A percentile compares a stretch with the other conserved stretches of the same genome.
Conservation (phyloP, 2,329 filamentous ascomycete species). For the Colletotrichum spaethianum region DNA sequence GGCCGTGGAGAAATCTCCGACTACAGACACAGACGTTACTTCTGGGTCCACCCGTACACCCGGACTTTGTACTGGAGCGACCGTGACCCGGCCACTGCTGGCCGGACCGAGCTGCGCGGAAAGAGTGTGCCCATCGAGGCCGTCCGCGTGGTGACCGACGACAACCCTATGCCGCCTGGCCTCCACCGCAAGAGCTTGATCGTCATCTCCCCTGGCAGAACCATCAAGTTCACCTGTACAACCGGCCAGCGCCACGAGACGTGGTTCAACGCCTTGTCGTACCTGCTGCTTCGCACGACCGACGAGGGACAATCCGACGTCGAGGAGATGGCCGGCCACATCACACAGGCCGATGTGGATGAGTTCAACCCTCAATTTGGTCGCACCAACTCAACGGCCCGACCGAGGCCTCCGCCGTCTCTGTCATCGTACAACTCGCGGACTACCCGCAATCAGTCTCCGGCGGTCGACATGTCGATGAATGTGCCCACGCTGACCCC, state of each 20-base stretch:
- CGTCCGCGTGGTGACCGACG: slow-evolving; percentile 91
- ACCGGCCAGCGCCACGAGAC: slow-evolving; percentile 97
- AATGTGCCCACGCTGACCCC: slow-evolving; percentile 71
- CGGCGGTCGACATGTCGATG: slow-evolving; percentile 64
- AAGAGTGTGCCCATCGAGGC: slow-evolving; percentile 97
- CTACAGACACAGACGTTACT: slow-evolving; percentile 93
- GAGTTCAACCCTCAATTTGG: slow-evolving; percentile 85
- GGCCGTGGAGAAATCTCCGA: slow-evolving; percentile 91
- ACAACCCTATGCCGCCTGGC: slow-evolving; percentile 95
- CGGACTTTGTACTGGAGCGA: slow-evolving; percentile 98
- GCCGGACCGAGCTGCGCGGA: slow-evolving; percentile 80
- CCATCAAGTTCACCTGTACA: slow-evolving; percentile 93
- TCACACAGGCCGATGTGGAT: slow-evolving; percentile 74
- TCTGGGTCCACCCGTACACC: slow-evolving; percentile 99
- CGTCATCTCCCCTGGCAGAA: slow-evolving; percentile 88
- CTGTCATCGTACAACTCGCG: slow-evolving; percentile 86
- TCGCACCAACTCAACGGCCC: slow-evolving; percentile 50
- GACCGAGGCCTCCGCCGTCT: slow-evolving; percentile 72
- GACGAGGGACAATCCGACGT: slow-evolving; percentile 74
- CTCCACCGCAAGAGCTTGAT: slow-evolving; percentile 95
- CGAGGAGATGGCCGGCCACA: slow-evolving; percentile 70
- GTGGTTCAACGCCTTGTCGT: slow-evolving; percentile 98
- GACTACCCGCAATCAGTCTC: slow-evolving; percentile 76
- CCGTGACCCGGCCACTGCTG: slow-evolving; percentile 83
- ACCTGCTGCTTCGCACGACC: slow-evolving; percentile 85